These are phyloP conservation scores for Xylaria grammica DNA, from an alignment of 495 filamentous ascomycete genomes.

Conservation along the genomic window DNA sequence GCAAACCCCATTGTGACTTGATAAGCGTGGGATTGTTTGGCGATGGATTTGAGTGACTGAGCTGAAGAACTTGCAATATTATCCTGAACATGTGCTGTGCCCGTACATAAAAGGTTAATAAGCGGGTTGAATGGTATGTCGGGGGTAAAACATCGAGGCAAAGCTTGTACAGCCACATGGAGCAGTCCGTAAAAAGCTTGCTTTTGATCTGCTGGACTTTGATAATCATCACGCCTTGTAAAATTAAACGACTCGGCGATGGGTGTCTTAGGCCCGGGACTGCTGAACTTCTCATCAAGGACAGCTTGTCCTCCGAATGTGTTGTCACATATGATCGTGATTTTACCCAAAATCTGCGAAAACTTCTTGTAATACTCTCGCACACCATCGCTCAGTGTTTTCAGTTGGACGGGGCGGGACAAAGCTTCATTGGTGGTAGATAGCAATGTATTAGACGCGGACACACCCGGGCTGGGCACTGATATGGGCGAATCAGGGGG, in stretches of 20 bases:
- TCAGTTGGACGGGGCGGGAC: slow-evolving; percentile 75
- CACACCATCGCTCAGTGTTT: slow-evolving; percentile 73
- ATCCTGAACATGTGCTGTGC: slow-evolving; percentile 90
- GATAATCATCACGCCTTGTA: slow-evolving; percentile 76
- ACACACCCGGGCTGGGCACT: slow-evolving; percentile 43
- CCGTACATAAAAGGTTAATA: slow-evolving; percentile 94
- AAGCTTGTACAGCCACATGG: slow-evolving; percentile 91
- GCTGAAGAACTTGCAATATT: slow-evolving; percentile 93
- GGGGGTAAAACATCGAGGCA: slow-evolving; percentile 88
- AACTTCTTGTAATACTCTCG: slow-evolving; percentile 87
- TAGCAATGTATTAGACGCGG: slow-evolving; percentile 35
- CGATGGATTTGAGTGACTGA: slow-evolving; percentile 92
- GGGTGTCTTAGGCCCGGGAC: slow-evolving; percentile 86
- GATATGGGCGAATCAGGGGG: slow-evolving; percentile 60
- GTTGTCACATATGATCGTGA: slow-evolving; percentile 93
- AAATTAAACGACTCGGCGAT: slow-evolving; percentile 95
- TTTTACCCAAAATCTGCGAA: slow-evolving; percentile 93
- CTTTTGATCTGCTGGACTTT: slow-evolving; percentile 76
- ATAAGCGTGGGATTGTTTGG: slow-evolving; percentile 89
- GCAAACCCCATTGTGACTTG: slow-evolving; percentile 97
- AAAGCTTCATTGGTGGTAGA: slow-evolving; percentile 58
- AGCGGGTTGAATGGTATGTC: slow-evolving; percentile 93
- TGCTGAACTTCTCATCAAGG: slow-evolving; percentile 91
- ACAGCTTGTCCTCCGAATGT: slow-evolving; percentile 95
- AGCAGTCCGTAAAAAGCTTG: slow-evolving; percentile 95